Evolutionary conservation across 139 green algal species (phyloP), one percentile per base, ranked within the genome.

Genomic region (Chlamydomonas eustigma): DNA sequence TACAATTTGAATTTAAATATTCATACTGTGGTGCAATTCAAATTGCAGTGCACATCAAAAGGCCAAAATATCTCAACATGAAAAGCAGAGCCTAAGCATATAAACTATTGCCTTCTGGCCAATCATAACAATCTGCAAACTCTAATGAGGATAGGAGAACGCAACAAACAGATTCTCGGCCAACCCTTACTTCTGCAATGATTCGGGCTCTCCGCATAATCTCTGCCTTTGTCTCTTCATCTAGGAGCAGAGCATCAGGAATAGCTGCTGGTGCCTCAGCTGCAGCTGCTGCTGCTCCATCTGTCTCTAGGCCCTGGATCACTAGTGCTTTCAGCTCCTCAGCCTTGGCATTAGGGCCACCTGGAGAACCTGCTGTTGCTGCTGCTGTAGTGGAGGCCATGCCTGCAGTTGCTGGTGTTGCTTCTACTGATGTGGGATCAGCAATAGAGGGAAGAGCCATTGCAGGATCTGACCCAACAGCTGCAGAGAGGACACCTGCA

Each of bases 191-290:
- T 51, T 68, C 32, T 0, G 36, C 64, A 51, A 77, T 67, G 12
- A 81, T 4, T 1, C 51, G 0, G 22, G 77, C 77, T 1, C 71
- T 58, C 39, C 44, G 32, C 2, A 65, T 6, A 28, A 85, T 73
- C 33, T 81, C 76, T 28, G 76, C 77, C 37, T 74, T 67, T 6
- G 81, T 86, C 8, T 71, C 81, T 1, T 80, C 81, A 37, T 86
- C 76, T 31, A 86, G 37, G 31, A 86, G 44, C 5, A 76, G 31
- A 35, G 76, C n/a, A 65, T 83, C 76, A 8, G 63, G 30, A 8
- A 70, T 28, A 37, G 32, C 44, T 18, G 18, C 44, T 18, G 44
- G 12, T 18, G 12, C 44, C 44, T 12, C 44, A 12, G 18, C 18
- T 28, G 12, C 44, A 12, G 18, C 18, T 18, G 18, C 18, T 12